Percentiles rank a stretch among this genome's conserved stretches.
Evolutionary conservation across 1,284 basidiomycete genomes (phyloP).

Genomic region (Sparassis latifolia): DNA sequence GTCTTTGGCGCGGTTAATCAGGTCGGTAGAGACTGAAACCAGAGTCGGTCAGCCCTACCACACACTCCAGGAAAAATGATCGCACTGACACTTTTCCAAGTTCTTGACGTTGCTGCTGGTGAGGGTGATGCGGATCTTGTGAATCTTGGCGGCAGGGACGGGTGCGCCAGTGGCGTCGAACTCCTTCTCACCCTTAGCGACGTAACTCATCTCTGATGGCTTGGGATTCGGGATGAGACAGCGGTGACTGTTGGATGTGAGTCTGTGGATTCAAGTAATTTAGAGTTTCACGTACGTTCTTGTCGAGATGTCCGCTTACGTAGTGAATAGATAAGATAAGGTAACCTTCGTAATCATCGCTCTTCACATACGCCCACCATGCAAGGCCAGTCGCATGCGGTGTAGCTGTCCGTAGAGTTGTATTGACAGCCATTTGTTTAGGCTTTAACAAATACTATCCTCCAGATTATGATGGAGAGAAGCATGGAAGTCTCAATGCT

Average conservation of each 20-base stretch:
- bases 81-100: conserved; percentile 88
- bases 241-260: conserved; percentile 20
- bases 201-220: conserved; percentile 87
- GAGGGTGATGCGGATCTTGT: conserved; percentile 99
- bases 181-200: conserved; percentile 99
- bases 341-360: too few species aligned
- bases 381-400: background rate
- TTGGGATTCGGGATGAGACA: conserved; percentile 79
- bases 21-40: conserved; percentile 76
- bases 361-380: background rate
- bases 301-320: too few species aligned
- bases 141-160: conserved; percentile 85
- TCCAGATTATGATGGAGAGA: conserved; percentile 82
- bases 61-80: background rate
- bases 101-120: conserved; percentile 98
- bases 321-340: too few species aligned
- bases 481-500: conserved; percentile 77
- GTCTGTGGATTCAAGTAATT: background rate
- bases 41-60: background rate
- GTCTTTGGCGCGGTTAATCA: conserved; percentile 99
- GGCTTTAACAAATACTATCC: conserved; percentile 93
- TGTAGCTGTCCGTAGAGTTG: background rate
- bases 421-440: conserved; percentile 3
- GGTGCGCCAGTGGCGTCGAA: conserved; percentile 89
- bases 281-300: background rate